Percentiles rank a stretch among this genome's conserved stretches.
phyloP scores from a whole-genome alignment of 2,329 filamentous ascomycete species.

The Hypocreales sp. region DNA sequence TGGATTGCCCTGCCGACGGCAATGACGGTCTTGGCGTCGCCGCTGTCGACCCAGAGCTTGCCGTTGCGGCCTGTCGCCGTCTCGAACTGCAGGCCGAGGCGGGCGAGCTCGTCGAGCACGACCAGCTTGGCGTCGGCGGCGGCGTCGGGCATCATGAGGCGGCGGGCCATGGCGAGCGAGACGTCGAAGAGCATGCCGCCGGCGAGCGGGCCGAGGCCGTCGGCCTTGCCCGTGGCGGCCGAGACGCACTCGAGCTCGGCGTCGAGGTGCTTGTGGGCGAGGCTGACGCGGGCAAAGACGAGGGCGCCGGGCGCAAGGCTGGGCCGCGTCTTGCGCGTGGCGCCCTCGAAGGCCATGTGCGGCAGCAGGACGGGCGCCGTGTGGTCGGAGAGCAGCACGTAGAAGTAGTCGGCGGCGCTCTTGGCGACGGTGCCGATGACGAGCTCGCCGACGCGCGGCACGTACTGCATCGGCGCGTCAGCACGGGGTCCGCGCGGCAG shows the following conservation, averaged over 20 bases:
- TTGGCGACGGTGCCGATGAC: conserved; percentile 77
- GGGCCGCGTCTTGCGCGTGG: conserved; percentile 82
- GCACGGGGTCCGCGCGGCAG: not conserved
- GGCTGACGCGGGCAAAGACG: conserved; percentile 74
- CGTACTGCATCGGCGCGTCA: conserved; percentile 40
- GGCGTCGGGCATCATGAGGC: conserved; percentile 52
- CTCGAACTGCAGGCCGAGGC: conserved; percentile 72
- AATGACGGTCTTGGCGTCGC: conserved; percentile 55
- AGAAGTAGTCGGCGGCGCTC: conserved; percentile 61
- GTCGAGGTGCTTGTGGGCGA: conserved; percentile 70
- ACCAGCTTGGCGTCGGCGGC: conserved; percentile 48
- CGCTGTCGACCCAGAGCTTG: conserved; percentile 79
- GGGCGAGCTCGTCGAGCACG: conserved; percentile 65
- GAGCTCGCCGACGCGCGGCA: conserved; percentile 65
- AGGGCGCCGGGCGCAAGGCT: conserved; percentile 58
- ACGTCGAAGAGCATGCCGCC: conserved; percentile 80
- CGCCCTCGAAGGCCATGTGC: conserved; percentile 83
- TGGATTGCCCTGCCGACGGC: conserved; percentile 64
- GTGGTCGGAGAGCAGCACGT: conserved; percentile 58
- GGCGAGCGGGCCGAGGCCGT: conserved; percentile 69
- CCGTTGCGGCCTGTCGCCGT: conserved; percentile 89
- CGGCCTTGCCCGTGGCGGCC: conserved; percentile 69
- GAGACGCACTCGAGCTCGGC: conserved; percentile 85
- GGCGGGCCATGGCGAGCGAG: conserved; percentile 65
- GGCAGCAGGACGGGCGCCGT: conserved; percentile 55